Evolutionary conservation across 1,284 basidiomycete species (phyloP).

Genomic region (Peniophora sp.): DNA sequence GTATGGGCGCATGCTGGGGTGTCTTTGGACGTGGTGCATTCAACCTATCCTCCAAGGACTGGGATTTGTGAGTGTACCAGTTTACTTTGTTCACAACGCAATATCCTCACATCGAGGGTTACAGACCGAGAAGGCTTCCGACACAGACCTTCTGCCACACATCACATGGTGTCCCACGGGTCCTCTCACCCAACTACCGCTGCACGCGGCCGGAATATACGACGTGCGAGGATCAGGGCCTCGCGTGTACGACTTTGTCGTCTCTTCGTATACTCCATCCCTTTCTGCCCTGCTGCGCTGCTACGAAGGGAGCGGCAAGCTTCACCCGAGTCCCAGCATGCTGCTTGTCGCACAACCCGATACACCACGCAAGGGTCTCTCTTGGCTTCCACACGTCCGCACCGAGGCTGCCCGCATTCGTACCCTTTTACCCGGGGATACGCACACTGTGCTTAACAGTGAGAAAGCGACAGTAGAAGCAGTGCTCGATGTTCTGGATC

Average conservation of each 20-base stretch:
- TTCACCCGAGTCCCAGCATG: too few species aligned
- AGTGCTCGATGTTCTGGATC: background rate
- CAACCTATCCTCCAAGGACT: background rate
- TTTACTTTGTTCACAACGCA: background rate
- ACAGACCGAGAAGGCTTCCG: too few species aligned
- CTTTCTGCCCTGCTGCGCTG: too few species aligned
- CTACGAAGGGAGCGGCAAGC: too few species aligned
- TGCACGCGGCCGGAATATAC: slow-evolving; percentile 16
- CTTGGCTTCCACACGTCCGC: background rate
- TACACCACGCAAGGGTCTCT: background rate
- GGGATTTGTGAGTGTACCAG: background rate
- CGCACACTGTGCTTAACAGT: slow-evolving; percentile 2
- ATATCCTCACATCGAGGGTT: background rate
- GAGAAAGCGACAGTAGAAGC: background rate
- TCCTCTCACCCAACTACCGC: slow-evolving; percentile 13
- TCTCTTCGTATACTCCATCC: too few species aligned
- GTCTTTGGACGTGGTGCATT: background rate
- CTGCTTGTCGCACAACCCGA: background rate
- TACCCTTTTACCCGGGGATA: background rate
- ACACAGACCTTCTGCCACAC: slow-evolving; percentile 4
- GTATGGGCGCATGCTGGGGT: too few species aligned
- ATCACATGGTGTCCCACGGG: slow-evolving; percentile 17
- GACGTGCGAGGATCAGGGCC: background rate
- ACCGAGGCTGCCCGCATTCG: background rate
- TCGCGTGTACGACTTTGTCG: too few species aligned